A percentile compares a stretch with the other conserved stretches of the same genome.
Conservation (phyloP, 202 grass and related monocot species). For the Digitaria exilis region DNA sequence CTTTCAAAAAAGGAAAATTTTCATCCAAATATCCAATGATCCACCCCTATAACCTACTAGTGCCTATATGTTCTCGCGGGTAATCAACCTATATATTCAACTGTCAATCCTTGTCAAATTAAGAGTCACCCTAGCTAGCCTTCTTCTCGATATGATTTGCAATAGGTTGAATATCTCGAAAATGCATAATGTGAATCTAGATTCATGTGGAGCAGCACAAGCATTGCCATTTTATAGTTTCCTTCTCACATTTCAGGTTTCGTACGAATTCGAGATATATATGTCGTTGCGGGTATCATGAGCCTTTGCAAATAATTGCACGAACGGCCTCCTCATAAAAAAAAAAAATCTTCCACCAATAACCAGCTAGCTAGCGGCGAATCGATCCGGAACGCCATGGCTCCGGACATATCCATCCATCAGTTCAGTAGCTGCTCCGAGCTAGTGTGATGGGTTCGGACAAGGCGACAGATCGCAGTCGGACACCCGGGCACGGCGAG, state of each 20-base stretch:
- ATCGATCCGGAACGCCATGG: not conserved
- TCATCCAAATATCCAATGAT: too few species aligned
- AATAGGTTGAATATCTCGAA: not conserved
- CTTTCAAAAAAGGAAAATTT: too few species aligned
- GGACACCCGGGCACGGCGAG: constrained; percentile 30
- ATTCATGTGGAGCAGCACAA: not conserved
- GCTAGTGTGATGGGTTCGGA: not conserved
- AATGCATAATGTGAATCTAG: not conserved
- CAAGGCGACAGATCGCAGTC: constrained; percentile 24
- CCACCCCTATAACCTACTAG: too few species aligned
- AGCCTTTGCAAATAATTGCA: constrained; percentile 14
- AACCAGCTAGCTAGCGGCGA: too few species aligned
- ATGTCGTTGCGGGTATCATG: constrained; percentile 11
- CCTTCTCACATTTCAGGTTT: not conserved
- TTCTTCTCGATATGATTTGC: not conserved
- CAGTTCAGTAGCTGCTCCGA: not conserved
- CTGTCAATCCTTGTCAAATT: not conserved
- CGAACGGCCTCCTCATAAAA: not conserved
- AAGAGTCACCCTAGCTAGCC: not conserved
- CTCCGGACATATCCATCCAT: constrained; percentile 9
- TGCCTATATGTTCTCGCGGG: not conserved
- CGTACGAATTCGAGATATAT: not conserved
- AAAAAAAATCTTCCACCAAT: too few species aligned
- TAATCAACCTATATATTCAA: not conserved
- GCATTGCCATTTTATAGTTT: not conserved